phyloP scores from a whole-genome alignment of 306 rosid genomes.

The Crotalaria pallida region DNA sequence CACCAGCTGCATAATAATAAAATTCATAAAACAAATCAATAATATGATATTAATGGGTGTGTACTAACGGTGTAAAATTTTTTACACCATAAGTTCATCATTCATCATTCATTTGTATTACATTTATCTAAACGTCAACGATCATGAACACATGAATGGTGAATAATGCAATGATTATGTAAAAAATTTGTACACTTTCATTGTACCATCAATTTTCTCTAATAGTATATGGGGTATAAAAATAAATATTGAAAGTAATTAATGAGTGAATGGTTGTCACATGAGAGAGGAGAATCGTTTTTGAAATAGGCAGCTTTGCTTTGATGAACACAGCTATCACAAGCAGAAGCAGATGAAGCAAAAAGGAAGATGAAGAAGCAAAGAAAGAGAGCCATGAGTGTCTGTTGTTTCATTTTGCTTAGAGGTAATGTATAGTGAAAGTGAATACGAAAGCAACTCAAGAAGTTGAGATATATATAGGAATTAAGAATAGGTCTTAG shows the following conservation, averaged over 20 bases:
- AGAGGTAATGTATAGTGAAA: not conserved
- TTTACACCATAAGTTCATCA: too few species aligned
- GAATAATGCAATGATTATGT: too few species aligned
- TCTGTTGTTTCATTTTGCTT: not conserved
- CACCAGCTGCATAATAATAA: constrained; percentile 62
- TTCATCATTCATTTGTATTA: too few species aligned
- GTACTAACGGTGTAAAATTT: too few species aligned
- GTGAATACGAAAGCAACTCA: not conserved
- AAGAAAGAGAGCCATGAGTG: constrained; percentile 38
- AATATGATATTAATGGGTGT: too few species aligned
- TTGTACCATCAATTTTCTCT: too few species aligned
- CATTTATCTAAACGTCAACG: too few species aligned
- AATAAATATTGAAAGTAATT: not conserved
- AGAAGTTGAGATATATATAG: constrained; percentile 17
- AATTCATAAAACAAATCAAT: constrained; percentile 10
- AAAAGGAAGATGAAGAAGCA: constrained; percentile 33
- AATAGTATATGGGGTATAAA: not conserved
- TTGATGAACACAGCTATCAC: constrained; percentile 64
- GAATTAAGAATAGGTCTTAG: constrained; percentile 30
- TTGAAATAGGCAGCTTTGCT: constrained; percentile 57
- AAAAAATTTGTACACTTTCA: too few species aligned
- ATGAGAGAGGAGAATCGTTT: constrained; percentile 49
- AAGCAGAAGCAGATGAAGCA: constrained; percentile 53
- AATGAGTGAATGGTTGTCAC: constrained; percentile 24
- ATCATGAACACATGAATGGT: too few species aligned